Percentiles rank a stretch among this genome's conserved stretches.
Evolutionary conservation across 306 rosid species (phyloP).

Genomic region (Quercus bicolor): DNA sequence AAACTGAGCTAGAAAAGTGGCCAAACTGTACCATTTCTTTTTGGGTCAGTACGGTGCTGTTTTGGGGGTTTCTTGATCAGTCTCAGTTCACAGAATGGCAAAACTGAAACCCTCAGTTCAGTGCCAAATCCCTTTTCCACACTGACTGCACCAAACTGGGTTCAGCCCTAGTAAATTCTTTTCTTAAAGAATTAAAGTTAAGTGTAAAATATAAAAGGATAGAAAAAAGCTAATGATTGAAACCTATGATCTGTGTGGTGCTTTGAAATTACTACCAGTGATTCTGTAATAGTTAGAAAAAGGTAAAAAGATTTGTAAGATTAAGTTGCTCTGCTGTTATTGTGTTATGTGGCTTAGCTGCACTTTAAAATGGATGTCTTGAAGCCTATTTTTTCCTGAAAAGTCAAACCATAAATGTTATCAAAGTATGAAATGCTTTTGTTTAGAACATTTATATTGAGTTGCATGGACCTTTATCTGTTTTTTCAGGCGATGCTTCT

Average conservation of each 20-base stretch:
- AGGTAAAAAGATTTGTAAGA: not conserved
- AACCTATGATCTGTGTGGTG: not conserved
- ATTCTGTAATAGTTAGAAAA: not conserved
- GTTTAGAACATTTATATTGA: conserved; percentile 15
- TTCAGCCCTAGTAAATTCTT: too few species aligned
- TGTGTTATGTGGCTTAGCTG: not conserved
- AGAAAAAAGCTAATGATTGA: not conserved
- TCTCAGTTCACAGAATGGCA: too few species aligned
- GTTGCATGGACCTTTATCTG: conserved; percentile 2
- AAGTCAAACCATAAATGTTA: not conserved
- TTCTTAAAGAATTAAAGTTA: not conserved
- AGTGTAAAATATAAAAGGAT: not conserved
- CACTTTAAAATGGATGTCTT: not conserved
- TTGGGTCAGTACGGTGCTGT: too few species aligned
- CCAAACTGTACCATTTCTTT: too few species aligned
- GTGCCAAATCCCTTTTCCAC: too few species aligned
- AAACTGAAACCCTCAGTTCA: too few species aligned
- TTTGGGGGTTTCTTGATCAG: too few species aligned
- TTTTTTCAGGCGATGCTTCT: conserved; percentile 77
- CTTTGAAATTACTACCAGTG: not conserved
- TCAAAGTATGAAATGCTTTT: not conserved
- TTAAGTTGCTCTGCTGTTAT: not conserved
- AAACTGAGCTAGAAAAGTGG: too few species aligned
- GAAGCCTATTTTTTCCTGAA: not conserved
- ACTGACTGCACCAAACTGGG: too few species aligned